Evolutionary conservation across 2,329 filamentous ascomycete species (phyloP).

Genomic region (Fusarium falciforme): DNA sequence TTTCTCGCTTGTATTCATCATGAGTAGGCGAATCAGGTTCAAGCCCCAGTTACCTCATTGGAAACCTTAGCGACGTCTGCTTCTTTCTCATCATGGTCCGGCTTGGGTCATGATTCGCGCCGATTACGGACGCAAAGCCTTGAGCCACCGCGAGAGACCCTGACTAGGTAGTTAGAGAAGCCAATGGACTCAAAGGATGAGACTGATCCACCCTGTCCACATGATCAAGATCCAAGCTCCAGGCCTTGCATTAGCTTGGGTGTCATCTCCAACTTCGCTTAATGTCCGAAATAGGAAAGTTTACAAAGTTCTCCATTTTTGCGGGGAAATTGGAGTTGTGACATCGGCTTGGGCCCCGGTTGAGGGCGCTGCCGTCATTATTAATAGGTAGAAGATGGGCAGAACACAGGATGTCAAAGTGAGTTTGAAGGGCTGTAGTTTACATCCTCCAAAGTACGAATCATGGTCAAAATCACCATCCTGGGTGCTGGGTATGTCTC

Average conservation of each 20-base stretch:
- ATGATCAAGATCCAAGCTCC: neutral
- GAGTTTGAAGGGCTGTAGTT: neutral
- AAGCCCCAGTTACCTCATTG: neutral
- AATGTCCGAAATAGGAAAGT: neutral
- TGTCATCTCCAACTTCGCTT: neutral
- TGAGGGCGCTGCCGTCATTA: neutral
- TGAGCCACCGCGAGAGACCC: neutral
- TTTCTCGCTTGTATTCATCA: neutral
- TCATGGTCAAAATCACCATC: neutral
- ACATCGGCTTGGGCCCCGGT: neutral
- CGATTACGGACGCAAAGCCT: neutral
- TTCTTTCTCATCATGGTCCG: neutral
- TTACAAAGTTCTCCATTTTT: neutral
- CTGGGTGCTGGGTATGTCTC: neutral
- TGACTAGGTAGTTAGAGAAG: neutral
- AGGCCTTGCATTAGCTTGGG: neutral
- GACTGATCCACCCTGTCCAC: neutral
- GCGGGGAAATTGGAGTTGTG: neutral
- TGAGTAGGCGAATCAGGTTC: neutral
- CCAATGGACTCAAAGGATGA: neutral
- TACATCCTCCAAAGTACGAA: neutral
- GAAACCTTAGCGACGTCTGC: neutral
- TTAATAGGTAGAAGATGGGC: neutral
- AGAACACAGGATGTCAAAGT: neutral
- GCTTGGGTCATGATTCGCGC: neutral